Evolutionary conservation across 2,329 filamentous ascomycete species (phyloP), one percentile per base, ranked within the genome.

Genomic region (Sphaerulina musiva): DNA sequence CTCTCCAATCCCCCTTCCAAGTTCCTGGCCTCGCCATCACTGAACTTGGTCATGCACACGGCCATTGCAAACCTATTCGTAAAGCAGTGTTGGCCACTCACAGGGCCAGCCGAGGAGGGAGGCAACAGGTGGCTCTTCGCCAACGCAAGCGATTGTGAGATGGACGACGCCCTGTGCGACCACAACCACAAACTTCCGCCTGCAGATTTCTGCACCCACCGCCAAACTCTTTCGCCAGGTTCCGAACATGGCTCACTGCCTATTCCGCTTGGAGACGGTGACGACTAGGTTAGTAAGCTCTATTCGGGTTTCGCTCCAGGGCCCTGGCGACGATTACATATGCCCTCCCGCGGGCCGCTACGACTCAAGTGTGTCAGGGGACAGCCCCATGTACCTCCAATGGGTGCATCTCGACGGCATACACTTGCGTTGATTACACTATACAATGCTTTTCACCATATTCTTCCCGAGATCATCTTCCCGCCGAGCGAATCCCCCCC

Each of bases 111-210:
- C 14, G 12, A 42, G 40, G 42, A 14, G 23, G n/a, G 23, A 29
- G 47, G 39, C 47, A 41, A 23, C 39, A 38, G 20, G 38, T 29
- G 47, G 8, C 40, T 48, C 17, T 20, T 48, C 8, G 14, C 34
- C 12, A 26, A 20, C 32, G 6, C 46, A 39, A 34, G 20, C 38
- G 34, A 48, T 20, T 32, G 17, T 43, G 47, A 41, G 47, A 49
- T 32, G 47, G 42, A 42, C 47, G 47, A 49, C 47, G 38, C 47
- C 38, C 4, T 42, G 47, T 42, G 39, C 47, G 38, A 42, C 38
- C 11, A 26, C 46, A 26, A 48, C 46, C 34, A 31, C 36, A 20
- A 20, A 23, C 34, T 8, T 36, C 38, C 17, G 23, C 41, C 46
- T 48, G 20, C 40, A 20, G 2, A 20, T 20, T 4, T 20, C 20